Evolutionary conservation across 179 eudicot species (phyloP).

Genomic region (Monotropa hypopitys): DNA sequence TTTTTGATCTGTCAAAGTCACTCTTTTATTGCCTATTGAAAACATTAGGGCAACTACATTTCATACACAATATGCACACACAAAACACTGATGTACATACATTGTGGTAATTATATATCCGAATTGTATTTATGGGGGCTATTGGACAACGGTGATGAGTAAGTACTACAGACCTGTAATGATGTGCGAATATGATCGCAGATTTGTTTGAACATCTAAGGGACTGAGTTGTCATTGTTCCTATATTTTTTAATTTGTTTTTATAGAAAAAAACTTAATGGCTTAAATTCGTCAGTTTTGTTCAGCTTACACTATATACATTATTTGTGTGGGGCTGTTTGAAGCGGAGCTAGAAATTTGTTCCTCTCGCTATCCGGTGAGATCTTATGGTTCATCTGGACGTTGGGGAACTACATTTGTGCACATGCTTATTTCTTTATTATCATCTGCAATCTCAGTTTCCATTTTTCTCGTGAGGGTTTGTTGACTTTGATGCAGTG

Average conservation of each 20-base stretch:
- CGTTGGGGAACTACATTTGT: constrained; percentile 41
- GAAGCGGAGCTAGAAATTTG: constrained; percentile 17
- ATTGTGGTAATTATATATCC: no score
- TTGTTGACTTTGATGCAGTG: no score
- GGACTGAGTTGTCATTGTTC: constrained; percentile 42
- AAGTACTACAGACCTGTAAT: constrained; percentile 66
- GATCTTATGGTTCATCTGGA: constrained; percentile 28
- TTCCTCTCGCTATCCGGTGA: constrained; percentile 55
- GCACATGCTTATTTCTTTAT: neutral
- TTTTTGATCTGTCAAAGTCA: neutral
- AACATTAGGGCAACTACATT: constrained; percentile 30
- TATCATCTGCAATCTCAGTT: neutral
- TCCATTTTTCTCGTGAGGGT: no score
- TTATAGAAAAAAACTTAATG: neutral
- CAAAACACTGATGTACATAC: neutral
- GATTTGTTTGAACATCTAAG: constrained; percentile 73
- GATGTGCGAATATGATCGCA: constrained; percentile 79
- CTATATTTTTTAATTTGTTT: neutral
- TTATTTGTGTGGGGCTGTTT: neutral
- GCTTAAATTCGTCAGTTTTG: neutral
- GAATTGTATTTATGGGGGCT: neutral
- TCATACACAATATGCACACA: no score
- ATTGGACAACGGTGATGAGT: constrained; percentile 41
- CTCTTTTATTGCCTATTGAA: constrained; percentile 9
- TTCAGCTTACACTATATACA: neutral